Base-by-base conservation (phyloP, 768 basidiomycete species). In the Suillus discolor region DNA sequence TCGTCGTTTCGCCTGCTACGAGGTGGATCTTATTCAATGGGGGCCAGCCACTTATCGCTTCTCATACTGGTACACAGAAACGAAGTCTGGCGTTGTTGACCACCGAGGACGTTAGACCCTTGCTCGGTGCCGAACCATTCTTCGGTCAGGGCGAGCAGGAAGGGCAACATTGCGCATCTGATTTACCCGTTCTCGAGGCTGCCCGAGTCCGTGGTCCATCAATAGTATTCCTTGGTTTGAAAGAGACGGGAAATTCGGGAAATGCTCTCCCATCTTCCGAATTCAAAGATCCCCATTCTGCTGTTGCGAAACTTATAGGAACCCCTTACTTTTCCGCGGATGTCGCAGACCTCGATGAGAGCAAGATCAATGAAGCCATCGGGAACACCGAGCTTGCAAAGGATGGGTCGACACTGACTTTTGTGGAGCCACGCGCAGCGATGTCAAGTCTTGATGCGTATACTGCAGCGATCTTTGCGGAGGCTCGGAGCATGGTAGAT, bases 261-360 rank as follows among this genome's bases (percentile, higher is more conserved):
- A 77, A 76, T 51, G 85, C 90, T 0, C 82, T 92, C 4, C 87
- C 89, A 12, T 89, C 90, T 0, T 84, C 87, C 3, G 87, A 90
- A 55, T 88, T 90, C 60, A 84, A 81, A 64, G 80, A 85, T 66
- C 84, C 89, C 0, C 81, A 85, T 61, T 71, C 75, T 20, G 83
- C 87, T 1, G 77, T 87, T 3, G 79, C 81, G 60, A 86, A 90
- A 57, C 79, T 96, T 31, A 77, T 89, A 38, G 97, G 96, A n/a
- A 88, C 84, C 2, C 89, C 94, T 0, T 96, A 91, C 75, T 98
- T 97, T 74, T 83, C 94, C 0, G 68, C 97, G 66, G 95, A 97
- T 72, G 79, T 94, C 2, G 83, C 82, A 31, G 82, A 87, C 62
- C 75, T 85, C 25, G 81, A 81, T 6, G 63, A 87, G 53, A 67